These are phyloP conservation scores for Oryza glumipatula DNA, from an alignment of 176 grass and related monocot species.

Conservation along the genomic window DNA sequence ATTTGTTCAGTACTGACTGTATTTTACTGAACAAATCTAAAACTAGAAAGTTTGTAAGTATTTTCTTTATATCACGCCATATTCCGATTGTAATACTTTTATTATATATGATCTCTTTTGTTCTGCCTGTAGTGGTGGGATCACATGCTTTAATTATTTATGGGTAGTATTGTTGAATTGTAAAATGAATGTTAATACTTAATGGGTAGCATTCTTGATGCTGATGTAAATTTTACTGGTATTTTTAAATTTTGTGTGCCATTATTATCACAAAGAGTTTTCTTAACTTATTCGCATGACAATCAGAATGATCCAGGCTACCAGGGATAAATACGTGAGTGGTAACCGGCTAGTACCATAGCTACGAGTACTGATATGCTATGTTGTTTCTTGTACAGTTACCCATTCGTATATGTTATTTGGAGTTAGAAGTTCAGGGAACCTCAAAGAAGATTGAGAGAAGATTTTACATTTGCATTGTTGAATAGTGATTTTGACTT, in stretches of 20 bases:
- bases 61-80: background rate
- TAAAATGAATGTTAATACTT: background rate
- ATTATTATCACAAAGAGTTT: constrained; percentile 3
- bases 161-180: constrained; percentile 1
- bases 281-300: background rate
- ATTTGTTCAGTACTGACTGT: constrained; percentile 9
- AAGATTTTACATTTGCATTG: background rate
- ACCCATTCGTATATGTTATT: background rate
- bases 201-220: constrained; percentile 9
- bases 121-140: constrained; percentile 7
- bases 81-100: background rate
- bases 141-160: background rate
- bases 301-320: background rate
- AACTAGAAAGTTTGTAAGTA: background rate
- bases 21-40: background rate
- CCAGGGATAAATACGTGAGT: background rate
- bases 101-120: background rate
- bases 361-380: background rate
- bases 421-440: background rate
- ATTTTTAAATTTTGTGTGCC: background rate
- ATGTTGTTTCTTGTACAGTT: background rate
- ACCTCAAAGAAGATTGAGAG: background rate
- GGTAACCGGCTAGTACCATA: background rate
- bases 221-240: constrained; percentile 4
- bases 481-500: background rate